Conservation (phyloP, 1,139 yeast genomes). For the Yamadazyma epiphylla region DNA sequence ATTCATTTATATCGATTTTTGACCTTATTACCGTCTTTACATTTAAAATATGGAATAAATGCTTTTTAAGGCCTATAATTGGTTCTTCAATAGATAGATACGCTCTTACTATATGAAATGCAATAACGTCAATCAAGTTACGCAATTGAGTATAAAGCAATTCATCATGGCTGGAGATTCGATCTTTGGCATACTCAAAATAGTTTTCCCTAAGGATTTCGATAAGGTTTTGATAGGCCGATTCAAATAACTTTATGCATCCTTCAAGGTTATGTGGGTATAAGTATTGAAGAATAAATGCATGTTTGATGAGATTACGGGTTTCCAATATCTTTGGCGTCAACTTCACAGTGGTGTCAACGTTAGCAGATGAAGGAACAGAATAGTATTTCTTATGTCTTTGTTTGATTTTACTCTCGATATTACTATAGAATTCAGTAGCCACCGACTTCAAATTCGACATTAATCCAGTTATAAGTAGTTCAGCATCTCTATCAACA, state of each 20-base stretch:
- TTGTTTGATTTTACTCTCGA: conserved; percentile 31
- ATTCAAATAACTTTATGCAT: conserved; percentile 26
- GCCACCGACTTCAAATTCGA: conserved; percentile 28
- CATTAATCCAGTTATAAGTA: conserved; percentile 26
- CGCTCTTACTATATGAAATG: conserved; percentile 60
- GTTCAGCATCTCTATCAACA: conserved; percentile 25
- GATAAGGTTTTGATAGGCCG: conserved; percentile 30
- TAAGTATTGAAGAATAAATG: conserved; percentile 30
- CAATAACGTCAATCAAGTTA: conserved; percentile 52
- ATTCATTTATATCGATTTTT: conserved; percentile 17
- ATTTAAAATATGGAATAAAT: conserved; percentile 56
- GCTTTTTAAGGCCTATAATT: conserved; percentile 58
- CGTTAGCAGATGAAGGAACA: conserved; percentile 22
- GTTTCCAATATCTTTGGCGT: conserved; percentile 40
- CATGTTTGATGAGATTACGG: conserved; percentile 37
- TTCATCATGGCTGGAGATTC: conserved; percentile 25
- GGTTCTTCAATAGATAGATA: conserved; percentile 61
- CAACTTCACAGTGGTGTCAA: conserved; percentile 29
- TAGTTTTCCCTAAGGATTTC: conserved; percentile 21
- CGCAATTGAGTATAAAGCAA: conserved; percentile 33
- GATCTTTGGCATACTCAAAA: conserved; percentile 11
- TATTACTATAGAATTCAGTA: conserved; percentile 29
- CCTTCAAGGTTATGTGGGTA: conserved; percentile 33
- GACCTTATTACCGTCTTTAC: conserved; percentile 16
- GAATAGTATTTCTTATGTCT: conserved; percentile 37